Evolutionary conservation across 106 monocot genomes (phyloP), one percentile per base, ranked within the genome.

Genomic region (Phalaenopsis equestris): DNA sequence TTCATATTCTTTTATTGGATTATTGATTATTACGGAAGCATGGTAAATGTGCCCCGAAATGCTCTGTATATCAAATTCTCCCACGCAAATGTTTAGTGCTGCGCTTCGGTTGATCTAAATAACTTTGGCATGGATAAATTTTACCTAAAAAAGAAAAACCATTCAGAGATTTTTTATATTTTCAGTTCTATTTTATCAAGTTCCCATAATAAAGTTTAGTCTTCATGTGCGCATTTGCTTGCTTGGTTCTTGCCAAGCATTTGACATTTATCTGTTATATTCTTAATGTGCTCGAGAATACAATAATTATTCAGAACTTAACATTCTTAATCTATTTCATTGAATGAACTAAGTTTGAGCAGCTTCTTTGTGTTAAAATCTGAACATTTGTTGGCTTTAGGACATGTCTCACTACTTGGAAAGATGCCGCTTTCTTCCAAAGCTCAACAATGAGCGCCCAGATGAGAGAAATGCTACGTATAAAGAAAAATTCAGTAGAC

Each of bases 341-440:
- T 45, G 43, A 45, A 45, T 45, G 43, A 45, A 45, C 43, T 45
- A 45, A 45, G 43, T 45, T 45, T 45, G 43, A 45, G 43, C 43
- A 45, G 43, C 43, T 45, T 57, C 18, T 57, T 57, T 57, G 19
- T 19, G 17, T 57, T 24, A 76, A 24, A 48, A 24, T 45, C 74
- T 76, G 76, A 36, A 49, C 47, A 15, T 45, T 9, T 41, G 8
- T 85, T 79, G 39, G 38, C 38, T 61, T 43, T 72, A 99, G 99
- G 92, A 99, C 42, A 87, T 95, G 12, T 67, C 84, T 79, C 78
- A 75, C 18, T 99, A 99, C 82, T 78, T 99, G 75, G 80, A 88
- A 82, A 84, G 90, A 72, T 99, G 99, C 84, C 90, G 80, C 39
- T 93, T 93, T 84, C 95, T 99, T 64, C 99, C 99, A 65, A 95